Percentiles rank a stretch among this genome's conserved stretches.
Conservation (phyloP, 2,329 filamentous ascomycete species). For the Podosphaera leucotricha region DNA sequence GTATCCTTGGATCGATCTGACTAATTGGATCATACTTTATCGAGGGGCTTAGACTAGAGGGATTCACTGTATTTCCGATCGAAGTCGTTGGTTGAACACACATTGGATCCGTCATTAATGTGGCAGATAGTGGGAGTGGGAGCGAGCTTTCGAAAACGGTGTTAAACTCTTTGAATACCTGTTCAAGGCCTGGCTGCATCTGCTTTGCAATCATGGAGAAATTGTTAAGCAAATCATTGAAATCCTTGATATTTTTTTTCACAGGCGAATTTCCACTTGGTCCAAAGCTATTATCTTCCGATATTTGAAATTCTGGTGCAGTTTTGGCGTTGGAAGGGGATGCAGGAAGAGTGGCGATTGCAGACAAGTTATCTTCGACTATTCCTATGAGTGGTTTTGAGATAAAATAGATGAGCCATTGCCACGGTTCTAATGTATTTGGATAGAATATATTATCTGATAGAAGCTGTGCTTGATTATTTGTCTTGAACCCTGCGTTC, state of each 20-base stretch:
- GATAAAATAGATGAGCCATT: slow-evolving; percentile 95
- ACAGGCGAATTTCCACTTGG: slow-evolving; percentile 22
- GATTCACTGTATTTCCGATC: background rate
- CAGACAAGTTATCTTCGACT: slow-evolving; percentile 53
- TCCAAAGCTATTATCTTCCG: slow-evolving; percentile 5
- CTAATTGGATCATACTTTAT: slow-evolving; percentile 28
- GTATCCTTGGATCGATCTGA: slow-evolving; percentile 16
- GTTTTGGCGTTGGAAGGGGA: slow-evolving; percentile 16
- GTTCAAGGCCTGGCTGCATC: slow-evolving; percentile 81
- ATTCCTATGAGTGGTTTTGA: slow-evolving; percentile 66
- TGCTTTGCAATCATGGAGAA: slow-evolving; percentile 93
- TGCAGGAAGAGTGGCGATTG: slow-evolving; percentile 35
- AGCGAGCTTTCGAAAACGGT: slow-evolving; percentile 66
- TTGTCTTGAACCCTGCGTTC: slow-evolving; percentile 56
- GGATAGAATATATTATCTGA: slow-evolving; percentile 72
- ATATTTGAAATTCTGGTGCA: slow-evolving; percentile 5
- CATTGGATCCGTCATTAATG: slow-evolving; percentile 31
- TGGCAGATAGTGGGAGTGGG: slow-evolving; percentile 45
- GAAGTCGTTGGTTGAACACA: slow-evolving; percentile 36
- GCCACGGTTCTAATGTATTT: slow-evolving; percentile 66
- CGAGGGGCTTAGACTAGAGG: slow-evolving; percentile 20
- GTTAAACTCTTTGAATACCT: slow-evolving; percentile 72
- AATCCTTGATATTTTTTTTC: slow-evolving; percentile 82
- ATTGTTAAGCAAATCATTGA: slow-evolving; percentile 68
- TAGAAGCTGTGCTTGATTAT: slow-evolving; percentile 73